phyloP scores from a whole-genome alignment of 2,329 filamentous ascomycete genomes.

The Fusarium papillatum region DNA sequence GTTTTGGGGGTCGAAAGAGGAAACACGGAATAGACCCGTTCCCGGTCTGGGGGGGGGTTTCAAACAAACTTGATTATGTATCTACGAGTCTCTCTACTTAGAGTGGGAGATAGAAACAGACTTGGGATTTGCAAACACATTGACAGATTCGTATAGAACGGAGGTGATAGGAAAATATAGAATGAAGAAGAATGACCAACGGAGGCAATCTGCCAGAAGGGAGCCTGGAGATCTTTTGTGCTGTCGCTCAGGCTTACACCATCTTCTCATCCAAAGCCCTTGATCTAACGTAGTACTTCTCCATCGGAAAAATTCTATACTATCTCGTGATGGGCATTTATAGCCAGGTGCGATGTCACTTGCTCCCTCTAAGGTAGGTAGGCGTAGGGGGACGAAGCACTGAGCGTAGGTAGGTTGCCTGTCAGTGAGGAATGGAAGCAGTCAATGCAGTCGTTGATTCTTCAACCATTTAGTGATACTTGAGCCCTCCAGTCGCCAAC shows the following conservation, averaged over 20 bases:
- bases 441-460: neutral
- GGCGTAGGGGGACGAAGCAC: neutral
- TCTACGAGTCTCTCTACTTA: conserved; percentile 70
- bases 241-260: neutral
- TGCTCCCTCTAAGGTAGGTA: neutral
- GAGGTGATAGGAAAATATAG: neutral
- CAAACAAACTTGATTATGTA: conserved; percentile 71
- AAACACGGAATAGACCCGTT: conserved; percentile 68
- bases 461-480: neutral
- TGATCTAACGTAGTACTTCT: neutral
- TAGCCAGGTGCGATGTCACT: neutral
- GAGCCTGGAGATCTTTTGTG: neutral
- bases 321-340: neutral
- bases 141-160: conserved; percentile 24
- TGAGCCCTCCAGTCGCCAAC: neutral
- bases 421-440: neutral
- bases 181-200: neutral
- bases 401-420: neutral
- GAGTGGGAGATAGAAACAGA: conserved; percentile 64
- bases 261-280: neutral
- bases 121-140: conserved; percentile 59
- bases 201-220: neutral
- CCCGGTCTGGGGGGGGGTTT: conserved; percentile 59
- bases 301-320: neutral
- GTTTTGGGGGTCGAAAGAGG: conserved; percentile 72